phyloP scores from a whole-genome alignment of 768 basidiomycete species.

The Gyrodon lividus region DNA sequence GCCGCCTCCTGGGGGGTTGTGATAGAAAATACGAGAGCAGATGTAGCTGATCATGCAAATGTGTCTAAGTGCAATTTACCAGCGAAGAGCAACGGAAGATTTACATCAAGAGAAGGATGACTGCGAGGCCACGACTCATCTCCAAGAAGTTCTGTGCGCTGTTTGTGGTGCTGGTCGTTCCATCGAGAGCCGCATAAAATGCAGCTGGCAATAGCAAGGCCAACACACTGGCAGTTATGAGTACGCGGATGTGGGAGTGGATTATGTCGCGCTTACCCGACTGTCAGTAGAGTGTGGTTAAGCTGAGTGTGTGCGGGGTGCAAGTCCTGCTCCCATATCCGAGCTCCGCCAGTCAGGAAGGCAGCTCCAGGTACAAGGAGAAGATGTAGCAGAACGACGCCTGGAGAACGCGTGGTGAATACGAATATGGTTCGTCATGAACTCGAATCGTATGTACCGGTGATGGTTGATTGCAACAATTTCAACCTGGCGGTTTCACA shows the following conservation, averaged over 20 bases:
- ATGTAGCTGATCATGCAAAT: constrained; percentile 47
- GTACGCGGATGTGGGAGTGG: neutral
- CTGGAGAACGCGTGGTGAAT: constrained; percentile 27
- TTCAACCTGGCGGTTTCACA: constrained; percentile 42
- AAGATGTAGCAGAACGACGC: constrained; percentile 72
- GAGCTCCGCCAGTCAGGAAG: constrained; percentile 72
- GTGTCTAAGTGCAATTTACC: neutral
- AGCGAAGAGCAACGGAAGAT: constrained; percentile 15
- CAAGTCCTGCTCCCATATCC: constrained; percentile 63
- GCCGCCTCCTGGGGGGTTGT: constrained; percentile 65
- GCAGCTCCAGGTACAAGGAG: constrained; percentile 68
- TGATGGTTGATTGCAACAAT: constrained; percentile 66
- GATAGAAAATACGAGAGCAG: constrained; percentile 64
- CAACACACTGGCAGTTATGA: constrained; percentile 46
- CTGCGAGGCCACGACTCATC: constrained; percentile 64
- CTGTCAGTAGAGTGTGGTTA: constrained; percentile 65
- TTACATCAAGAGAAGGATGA: constrained; percentile 62
- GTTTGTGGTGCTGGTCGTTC: constrained; percentile 16
- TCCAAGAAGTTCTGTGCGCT: constrained; percentile 43
- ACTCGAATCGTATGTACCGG: constrained; percentile 39
- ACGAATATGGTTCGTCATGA: neutral
- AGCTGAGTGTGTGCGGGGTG: constrained; percentile 64
- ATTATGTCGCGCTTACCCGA: constrained; percentile 48
- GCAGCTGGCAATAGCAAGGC: constrained; percentile 64
- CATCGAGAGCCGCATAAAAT: constrained; percentile 60